Evolutionary conservation across 352 stramenopile genomes (phyloP), one percentile per base, ranked within the genome.

Genomic region (Phytophthora aleatoria): DNA sequence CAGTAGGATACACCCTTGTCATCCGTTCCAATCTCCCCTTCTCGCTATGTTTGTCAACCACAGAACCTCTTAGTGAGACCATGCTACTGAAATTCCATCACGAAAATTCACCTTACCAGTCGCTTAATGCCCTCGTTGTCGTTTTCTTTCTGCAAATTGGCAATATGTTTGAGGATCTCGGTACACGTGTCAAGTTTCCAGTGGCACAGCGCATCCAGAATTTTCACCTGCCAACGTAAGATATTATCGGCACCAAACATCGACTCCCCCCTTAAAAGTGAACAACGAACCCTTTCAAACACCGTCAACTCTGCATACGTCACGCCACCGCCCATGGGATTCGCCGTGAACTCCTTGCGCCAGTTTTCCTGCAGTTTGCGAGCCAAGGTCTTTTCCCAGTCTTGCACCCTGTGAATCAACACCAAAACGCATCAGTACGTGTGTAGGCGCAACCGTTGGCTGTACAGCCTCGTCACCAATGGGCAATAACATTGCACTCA

Each of bases 281-380:
- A 35, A 3, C 11, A 8, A 74, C 78, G 30, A 63, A 95, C 87
- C 43, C 82, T 69, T 53, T 90, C 75, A 24, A 65, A 49, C n/a
- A 86, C 71, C 15, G 77, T 79, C 45, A 95, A 54, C 9, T 92
- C 71, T 33, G 71, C 66, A 64, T 94, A 95, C 43, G 74, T 55
- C 3, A 69, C 59, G 52, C 59, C 65, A 24, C 61, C 49, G 16
- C 72, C 65, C 76, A 94, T 90, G 6, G 87, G 87, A 54, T 95
- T 94, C 3, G 55, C 65, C 1, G 50, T 57, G 36, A 93, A 94
- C 30, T 84, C 77, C 30, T 83, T 79, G 15, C 76, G 77, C 85
- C 87, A 94, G 61, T 92, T 90, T 16, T 95, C 87, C 9, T 71
- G 64, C 41, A 95, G 59, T 71, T 95, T 95, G 26, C 85, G 52